These are phyloP conservation scores for Trametes cinnabarina DNA, from an alignment of 768 basidiomycete genomes.

Conservation along the genomic window DNA sequence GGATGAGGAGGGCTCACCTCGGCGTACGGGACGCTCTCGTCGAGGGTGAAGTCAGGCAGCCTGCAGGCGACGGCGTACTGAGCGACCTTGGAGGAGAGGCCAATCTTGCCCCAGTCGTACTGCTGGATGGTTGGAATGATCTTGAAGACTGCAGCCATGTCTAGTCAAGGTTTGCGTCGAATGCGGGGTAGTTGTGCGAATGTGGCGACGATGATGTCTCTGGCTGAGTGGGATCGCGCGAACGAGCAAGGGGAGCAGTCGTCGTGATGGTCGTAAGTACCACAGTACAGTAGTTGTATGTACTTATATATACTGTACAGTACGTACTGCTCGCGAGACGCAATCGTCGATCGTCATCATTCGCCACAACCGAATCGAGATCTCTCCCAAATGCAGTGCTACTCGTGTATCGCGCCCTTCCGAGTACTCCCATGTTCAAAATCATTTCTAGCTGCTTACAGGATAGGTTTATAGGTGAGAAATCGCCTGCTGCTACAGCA, in stretches of 20 bases:
- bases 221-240: no score
- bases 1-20: constrained; percentile 57
- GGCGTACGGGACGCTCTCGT: constrained; percentile 80
- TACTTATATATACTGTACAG: no score
- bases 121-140: constrained; percentile 80
- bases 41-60: constrained; percentile 63
- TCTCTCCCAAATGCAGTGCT: neutral
- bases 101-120: constrained; percentile 95
- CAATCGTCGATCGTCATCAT: constrained; percentile 3
- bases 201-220: no score
- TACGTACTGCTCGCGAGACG: neutral
- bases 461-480: no score
- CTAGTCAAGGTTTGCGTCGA: neutral
- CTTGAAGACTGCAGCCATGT: constrained; percentile 57
- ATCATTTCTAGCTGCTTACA: no score
- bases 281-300: no score
- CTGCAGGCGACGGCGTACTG: constrained; percentile 66
- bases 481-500: no score
- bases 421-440: no score
- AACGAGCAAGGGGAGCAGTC: no score
- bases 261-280: no score
- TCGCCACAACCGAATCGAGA: constrained; percentile 3
- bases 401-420: no score
- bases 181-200: neutral
- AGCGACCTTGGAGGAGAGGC: constrained; percentile 80